These are phyloP conservation scores for Clitopilus passeckerianus DNA, from an alignment of 768 basidiomycete species.

Conservation along the genomic window DNA sequence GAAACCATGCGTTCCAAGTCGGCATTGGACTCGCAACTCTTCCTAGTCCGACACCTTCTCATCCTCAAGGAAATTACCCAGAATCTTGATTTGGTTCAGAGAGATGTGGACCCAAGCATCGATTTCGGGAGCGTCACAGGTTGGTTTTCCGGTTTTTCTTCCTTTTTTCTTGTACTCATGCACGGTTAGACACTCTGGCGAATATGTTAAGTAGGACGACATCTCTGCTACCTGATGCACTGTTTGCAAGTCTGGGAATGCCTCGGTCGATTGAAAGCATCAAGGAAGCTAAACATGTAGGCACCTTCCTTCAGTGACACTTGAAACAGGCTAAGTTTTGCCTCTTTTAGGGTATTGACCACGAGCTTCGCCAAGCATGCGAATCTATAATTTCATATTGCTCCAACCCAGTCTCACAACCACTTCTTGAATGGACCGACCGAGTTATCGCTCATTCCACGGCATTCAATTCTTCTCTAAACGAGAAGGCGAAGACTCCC, in stretches of 20 bases:
- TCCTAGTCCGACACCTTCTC: constrained; percentile 86
- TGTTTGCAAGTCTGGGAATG: constrained; percentile 70
- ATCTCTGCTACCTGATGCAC: constrained; percentile 56
- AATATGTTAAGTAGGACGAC: constrained; percentile 59
- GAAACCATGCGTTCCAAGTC: constrained; percentile 54
- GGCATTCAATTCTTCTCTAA: constrained; percentile 9
- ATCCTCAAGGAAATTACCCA: constrained; percentile 88
- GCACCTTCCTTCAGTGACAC: constrained; percentile 12
- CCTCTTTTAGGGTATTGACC: constrained; percentile 68
- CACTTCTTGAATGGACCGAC: constrained; percentile 62
- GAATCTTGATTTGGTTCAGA: constrained; percentile 60
- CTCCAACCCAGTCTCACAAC: constrained; percentile 48
- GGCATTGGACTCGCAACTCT: constrained; percentile 71
- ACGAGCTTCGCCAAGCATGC: constrained; percentile 78
- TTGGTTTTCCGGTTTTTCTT: constrained; percentile 15
- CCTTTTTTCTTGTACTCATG: constrained; percentile 2
- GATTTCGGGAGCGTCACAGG: constrained; percentile 57
- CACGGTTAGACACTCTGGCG: constrained; percentile 44
- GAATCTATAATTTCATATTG: constrained; percentile 75
- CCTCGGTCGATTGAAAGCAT: constrained; percentile 57
- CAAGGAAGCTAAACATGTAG: constrained; percentile 68
- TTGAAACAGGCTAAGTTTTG: background rate
- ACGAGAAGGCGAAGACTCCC: constrained; percentile 6
- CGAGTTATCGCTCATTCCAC: constrained; percentile 26
- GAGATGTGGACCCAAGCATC: constrained; percentile 35